These are phyloP conservation scores for Huntiella bhutanensis DNA, from an alignment of 2,329 filamentous ascomycete species.

Conservation along the genomic window DNA sequence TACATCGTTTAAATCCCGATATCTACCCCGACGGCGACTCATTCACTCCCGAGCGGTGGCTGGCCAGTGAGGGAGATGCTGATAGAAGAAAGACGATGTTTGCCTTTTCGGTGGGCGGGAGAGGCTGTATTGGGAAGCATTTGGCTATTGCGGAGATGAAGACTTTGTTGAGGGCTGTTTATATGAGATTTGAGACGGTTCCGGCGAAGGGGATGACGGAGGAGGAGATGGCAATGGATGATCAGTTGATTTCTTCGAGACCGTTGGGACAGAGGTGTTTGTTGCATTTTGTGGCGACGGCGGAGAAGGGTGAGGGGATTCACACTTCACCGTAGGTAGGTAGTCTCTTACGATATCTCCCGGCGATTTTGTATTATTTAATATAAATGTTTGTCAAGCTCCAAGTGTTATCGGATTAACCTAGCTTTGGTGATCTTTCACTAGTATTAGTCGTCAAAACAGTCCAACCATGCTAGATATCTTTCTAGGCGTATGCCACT, in stretches of 20 bases:
- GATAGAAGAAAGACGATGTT: slow-evolving; percentile 46
- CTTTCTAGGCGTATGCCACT: no score
- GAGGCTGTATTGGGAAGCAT: slow-evolving; percentile 48
- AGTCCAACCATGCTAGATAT: no score
- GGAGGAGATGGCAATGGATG: slow-evolving; percentile 42
- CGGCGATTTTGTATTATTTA: neutral
- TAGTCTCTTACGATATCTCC: no score
- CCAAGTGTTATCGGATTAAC: no score
- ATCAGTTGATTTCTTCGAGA: slow-evolving; percentile 48
- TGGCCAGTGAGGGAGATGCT: slow-evolving; percentile 52
- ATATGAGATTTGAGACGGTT: slow-evolving; percentile 36
- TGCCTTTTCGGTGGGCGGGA: slow-evolving; percentile 45
- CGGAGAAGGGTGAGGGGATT: neutral
- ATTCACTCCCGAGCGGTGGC: slow-evolving; percentile 72
- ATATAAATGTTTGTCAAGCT: neutral
- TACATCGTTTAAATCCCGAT: slow-evolving; percentile 38
- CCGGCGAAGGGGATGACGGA: slow-evolving; percentile 34
- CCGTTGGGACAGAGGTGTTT: slow-evolving; percentile 41
- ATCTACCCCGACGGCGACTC: slow-evolving; percentile 62
- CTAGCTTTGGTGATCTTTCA: no score
- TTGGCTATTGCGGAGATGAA: slow-evolving; percentile 53
- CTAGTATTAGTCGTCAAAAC: no score
- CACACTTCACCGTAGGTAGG: no score
- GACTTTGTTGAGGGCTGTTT: slow-evolving; percentile 41
- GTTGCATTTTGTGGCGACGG: slow-evolving; percentile 27